Base-by-base conservation (phyloP, 2,329 filamentous ascomycete genomes). In the Ophiocordyceps sinensis region DNA sequence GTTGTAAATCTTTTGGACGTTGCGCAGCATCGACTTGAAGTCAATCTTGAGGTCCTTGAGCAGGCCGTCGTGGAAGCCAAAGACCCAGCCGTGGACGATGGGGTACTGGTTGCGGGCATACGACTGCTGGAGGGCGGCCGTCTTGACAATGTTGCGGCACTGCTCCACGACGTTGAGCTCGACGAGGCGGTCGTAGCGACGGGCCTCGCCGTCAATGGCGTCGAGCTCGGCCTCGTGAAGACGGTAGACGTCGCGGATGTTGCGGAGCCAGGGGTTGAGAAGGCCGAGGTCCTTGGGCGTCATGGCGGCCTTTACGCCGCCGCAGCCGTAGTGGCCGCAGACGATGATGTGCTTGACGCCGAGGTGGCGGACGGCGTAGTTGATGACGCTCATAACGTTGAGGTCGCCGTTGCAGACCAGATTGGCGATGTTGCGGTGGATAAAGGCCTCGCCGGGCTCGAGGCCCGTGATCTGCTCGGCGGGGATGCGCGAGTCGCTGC, bases 401-500 rank as follows among this genome's bases (percentile, higher is more conserved):
- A 93, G 73, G 58, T 95, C 88, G 47, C 77, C 80, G 56, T 79
- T 77, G 64, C 78, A 77, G 43, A 94, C 73, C 49, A 93, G 72
- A 68, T 94, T 94, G 64, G 86, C 87, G 61, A 94, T 94, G 57
- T 95, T 94, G 63, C 88, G 84, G 70, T 94, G 86, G 50, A 93
- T 82, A 61, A 94, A 95, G 53, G 89, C 82, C 63, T 94, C 85
- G 51, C 87, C 87, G n/a, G 87, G 85, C 55, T 82, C 71, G 43
- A 89, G 74, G 49, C 83, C 81, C 37, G 86, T 78, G 59, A 95
- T 79, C 55, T 84, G 84, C 55, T 88, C 89, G 53, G 89, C 87
- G n/a, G 88, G 88, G 57, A 89, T 85, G 49, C 88, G 84, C 34
- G 80, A 86, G 68, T 94, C 87, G 61, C 82, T 82, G 71, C 87